Base-by-base conservation (phyloP, 352 stramenopile species). In the Phytopythium montanum region DNA sequence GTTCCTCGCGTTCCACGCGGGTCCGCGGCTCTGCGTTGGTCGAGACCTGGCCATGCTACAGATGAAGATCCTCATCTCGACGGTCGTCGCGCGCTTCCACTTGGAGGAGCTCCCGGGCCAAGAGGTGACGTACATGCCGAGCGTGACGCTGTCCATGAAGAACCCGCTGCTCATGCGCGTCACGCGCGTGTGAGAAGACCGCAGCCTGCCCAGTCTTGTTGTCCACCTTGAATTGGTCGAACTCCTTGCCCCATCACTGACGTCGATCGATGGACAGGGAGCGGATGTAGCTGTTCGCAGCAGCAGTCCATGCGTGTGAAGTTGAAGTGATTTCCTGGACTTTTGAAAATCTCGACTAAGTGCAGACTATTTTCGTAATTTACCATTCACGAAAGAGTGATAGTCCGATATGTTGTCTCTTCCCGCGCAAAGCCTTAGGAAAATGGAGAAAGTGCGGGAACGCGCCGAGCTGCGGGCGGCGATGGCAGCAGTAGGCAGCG, bases 131-230 rank as follows among this genome's bases (percentile, higher is more conserved):
- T 76, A 76, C 39, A 52, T 62, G 1, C 66, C 70, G 55, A 67
- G 67, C 8, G 75, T 80, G 23, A 79, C 68, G 28, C 68, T 83
- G 33, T 66, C 71, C n/a, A 80, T 83, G 69, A 68, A 55, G 41
- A 68, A 61, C 16, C 58, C 62, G 46, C 21, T 69, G 29, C 36
- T 64, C 14, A 69, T 69, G 44, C 45, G 18, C 3, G 42, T 63
- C 12, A 23, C 54, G 36, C 41, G 45, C 5, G n/a, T 55, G 14
- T 58, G 45, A 36, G 23, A 19, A 0, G 13, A 42, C 36, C 14
- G 33, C 33, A 38, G 14, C 9, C 1, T 38, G 33, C 14, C 8
- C 33, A 13, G 9, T 38, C 33, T 38, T 16, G 9, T 12, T 38
- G 33, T 14, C 33, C 33, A 14, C 33, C 33, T 14, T 12, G 8